Evolutionary conservation across 2,329 filamentous ascomycete genomes (phyloP).

Genomic region (Colletotrichum camelliae): DNA sequence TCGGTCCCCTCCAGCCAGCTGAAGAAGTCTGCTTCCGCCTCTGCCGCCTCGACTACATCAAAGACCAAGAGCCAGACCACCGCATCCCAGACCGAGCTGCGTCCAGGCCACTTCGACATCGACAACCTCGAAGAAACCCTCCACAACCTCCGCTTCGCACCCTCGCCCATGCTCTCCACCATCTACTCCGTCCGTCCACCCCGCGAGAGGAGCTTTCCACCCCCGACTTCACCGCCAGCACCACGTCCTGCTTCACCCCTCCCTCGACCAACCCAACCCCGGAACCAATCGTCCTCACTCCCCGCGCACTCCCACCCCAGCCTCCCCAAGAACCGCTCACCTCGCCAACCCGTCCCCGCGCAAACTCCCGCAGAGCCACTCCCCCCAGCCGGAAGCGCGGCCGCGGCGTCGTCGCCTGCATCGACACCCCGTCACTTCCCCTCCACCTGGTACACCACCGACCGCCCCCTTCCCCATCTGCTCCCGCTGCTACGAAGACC

Average conservation of each 20-base stretch:
- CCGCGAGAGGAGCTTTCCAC: conserved; percentile 3
- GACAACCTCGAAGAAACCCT: conserved; percentile 18
- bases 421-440: conserved; percentile 30
- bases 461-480: conserved; percentile 39
- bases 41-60: not conserved
- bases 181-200: conserved; percentile 14
- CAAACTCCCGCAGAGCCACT: conserved; percentile 11
- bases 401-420: conserved; percentile 29
- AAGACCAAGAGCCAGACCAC: not conserved
- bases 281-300: not conserved
- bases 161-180: conserved; percentile 19
- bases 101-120: not conserved
- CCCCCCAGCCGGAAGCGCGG: conserved; percentile 6
- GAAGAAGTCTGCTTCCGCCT: not conserved
- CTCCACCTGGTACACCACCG: conserved; percentile 40
- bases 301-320: not conserved
- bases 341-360: not conserved
- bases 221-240: conserved; percentile 10
- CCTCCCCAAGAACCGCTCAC: not conserved
- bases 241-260: conserved; percentile 12
- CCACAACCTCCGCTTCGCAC: conserved; percentile 16
- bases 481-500: conserved; percentile 41
- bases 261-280: conserved; percentile 19
- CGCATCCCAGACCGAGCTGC: not conserved
- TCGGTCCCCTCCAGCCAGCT: not conserved